phyloP scores from a whole-genome alignment of 1,139 yeast genomes.

The Pichia inconspicua region DNA sequence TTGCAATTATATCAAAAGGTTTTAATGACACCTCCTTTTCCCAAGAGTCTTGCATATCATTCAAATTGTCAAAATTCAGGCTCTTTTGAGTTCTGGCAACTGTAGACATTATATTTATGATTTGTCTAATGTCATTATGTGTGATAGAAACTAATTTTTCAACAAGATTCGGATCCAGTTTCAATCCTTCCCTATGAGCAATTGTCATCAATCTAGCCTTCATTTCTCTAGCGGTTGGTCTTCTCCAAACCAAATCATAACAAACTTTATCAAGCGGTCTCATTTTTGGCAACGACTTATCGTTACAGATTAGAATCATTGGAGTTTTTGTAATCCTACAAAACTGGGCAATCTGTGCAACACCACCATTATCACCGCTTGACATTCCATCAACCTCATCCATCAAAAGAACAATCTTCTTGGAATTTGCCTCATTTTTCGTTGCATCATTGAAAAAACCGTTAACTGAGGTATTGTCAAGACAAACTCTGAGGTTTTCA shows the following conservation, averaged over 20 bases:
- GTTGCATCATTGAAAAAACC: constrained; percentile 53
- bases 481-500: constrained; percentile 57
- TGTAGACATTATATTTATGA: constrained; percentile 81
- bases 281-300: constrained; percentile 88
- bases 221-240: constrained; percentile 80
- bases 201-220: constrained; percentile 84
- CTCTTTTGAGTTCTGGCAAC: constrained; percentile 63
- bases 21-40: constrained; percentile 84
- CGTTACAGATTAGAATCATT: constrained; percentile 88
- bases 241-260: constrained; percentile 72
- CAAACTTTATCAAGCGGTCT: constrained; percentile 89
- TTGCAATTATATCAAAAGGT: constrained; percentile 86
- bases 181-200: constrained; percentile 75
- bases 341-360: constrained; percentile 85
- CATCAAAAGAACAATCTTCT: constrained; percentile 77
- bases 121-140: constrained; percentile 87
- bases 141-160: constrained; percentile 84
- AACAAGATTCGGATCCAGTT: constrained; percentile 70
- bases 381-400: constrained; percentile 99
- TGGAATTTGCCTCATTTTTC: constrained; percentile 26
- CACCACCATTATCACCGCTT: constrained; percentile 98
- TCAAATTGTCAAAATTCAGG: constrained; percentile 47
- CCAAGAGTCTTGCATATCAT: constrained; percentile 62
- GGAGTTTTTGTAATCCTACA: constrained; percentile 86
- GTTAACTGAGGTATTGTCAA: constrained; percentile 74